These are phyloP conservation scores for Saururus chinensis DNA, from an alignment of 164 flowering plant genomes.

Conservation along the genomic window DNA sequence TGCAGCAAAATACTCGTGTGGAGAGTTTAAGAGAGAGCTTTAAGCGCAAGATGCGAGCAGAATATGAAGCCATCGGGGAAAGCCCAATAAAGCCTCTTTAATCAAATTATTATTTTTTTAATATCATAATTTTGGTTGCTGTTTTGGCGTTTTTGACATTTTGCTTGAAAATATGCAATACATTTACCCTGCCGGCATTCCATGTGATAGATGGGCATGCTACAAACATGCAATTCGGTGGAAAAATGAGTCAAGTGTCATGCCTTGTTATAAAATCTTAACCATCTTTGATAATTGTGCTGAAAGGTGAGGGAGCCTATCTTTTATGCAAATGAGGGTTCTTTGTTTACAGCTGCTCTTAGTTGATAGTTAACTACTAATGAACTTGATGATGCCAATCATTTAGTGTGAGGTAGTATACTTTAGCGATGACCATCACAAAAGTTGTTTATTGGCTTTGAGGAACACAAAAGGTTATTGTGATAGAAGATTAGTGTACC, in stretches of 20 bases:
- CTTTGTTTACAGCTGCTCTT: too few species aligned
- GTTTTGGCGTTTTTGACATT: constrained; percentile 72
- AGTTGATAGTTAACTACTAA: too few species aligned
- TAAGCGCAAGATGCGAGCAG: constrained; percentile 93
- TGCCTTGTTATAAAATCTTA: too few species aligned
- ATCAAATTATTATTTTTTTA: constrained; percentile 86
- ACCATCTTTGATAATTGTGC: neutral
- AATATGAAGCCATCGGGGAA: constrained; percentile 78
- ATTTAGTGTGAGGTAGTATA: too few species aligned
- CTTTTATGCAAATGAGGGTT: too few species aligned
- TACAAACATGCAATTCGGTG: neutral
- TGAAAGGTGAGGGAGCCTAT: too few species aligned
- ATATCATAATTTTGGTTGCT: constrained; percentile 67
- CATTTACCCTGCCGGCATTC: neutral
- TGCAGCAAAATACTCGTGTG: constrained; percentile 83
- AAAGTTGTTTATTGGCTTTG: too few species aligned
- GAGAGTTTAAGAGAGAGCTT: constrained; percentile 62
- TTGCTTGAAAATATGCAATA: constrained; percentile 36
- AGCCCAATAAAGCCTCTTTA: constrained; percentile 87
- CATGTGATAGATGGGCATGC: neutral
- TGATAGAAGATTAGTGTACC: too few species aligned
- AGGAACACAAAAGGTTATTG: too few species aligned
- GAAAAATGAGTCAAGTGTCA: neutral
- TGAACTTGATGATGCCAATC: too few species aligned
- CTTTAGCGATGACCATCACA: too few species aligned